Conservation (phyloP, 2,329 filamentous ascomycete species). For the Calonectria fujianensis region DNA sequence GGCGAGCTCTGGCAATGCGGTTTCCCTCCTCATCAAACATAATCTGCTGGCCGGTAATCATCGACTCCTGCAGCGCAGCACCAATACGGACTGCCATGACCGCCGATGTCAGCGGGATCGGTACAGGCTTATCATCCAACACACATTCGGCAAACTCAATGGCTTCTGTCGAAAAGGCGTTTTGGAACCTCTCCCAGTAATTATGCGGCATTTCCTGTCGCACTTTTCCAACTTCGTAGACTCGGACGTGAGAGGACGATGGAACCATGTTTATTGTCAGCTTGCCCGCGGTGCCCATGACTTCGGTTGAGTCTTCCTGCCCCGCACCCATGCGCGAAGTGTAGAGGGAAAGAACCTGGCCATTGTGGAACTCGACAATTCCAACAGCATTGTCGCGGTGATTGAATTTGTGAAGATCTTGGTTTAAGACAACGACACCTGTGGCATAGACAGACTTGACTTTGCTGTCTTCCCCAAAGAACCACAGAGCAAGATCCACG, state of each 20-base stretch:
- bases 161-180: constrained; percentile 78
- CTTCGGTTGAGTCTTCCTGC: constrained; percentile 80
- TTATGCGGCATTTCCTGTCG: constrained; percentile 76
- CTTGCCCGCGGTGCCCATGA: constrained; percentile 81
- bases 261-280: constrained; percentile 78
- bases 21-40: constrained; percentile 70
- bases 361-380: constrained; percentile 79
- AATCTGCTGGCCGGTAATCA: constrained; percentile 75
- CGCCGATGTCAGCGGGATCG: constrained; percentile 74
- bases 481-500: constrained; percentile 66
- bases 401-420: constrained; percentile 57
- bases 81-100: constrained; percentile 78
- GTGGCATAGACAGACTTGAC: constrained; percentile 57
- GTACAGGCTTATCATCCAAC: constrained; percentile 73
- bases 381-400: constrained; percentile 64
- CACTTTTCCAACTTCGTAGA: constrained; percentile 69
- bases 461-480: constrained; percentile 57
- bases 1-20: constrained; percentile 28
- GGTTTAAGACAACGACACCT: constrained; percentile 58
- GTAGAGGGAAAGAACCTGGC: constrained; percentile 80
- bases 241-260: constrained; percentile 71
- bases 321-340: constrained; percentile 79
- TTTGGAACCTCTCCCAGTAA: constrained; percentile 78
- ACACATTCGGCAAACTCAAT: constrained; percentile 79
- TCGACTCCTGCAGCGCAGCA: constrained; percentile 74